A percentile compares a stretch with the other conserved stretches of the same genome.
phyloP scores from a whole-genome alignment of 2,329 filamentous ascomycete species.

The Botrytis cinerea region DNA sequence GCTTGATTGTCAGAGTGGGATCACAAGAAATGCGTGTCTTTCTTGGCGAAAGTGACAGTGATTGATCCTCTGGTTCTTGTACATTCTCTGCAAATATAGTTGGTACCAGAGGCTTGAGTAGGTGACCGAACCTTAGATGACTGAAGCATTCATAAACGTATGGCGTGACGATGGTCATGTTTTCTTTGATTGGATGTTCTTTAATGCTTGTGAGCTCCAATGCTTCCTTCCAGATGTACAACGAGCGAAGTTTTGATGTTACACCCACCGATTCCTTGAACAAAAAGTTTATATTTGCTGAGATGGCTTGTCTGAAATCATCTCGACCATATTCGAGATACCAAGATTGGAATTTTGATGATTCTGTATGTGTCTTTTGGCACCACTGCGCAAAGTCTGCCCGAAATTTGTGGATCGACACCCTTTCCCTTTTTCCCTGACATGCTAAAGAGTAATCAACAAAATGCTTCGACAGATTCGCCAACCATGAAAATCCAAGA shows the following conservation, averaged over 20 bases:
- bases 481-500: conserved; percentile 68
- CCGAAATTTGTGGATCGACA: conserved; percentile 60
- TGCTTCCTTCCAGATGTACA: conserved; percentile 45
- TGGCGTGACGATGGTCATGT: conserved; percentile 66
- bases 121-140: conserved; percentile 59
- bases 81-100: conserved; percentile 33
- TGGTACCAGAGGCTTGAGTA: conserved; percentile 48
- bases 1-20: too few species aligned
- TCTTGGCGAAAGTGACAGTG: conserved; percentile 5
- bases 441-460: conserved; percentile 57
- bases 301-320: conserved; percentile 66
- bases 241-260: conserved; percentile 32
- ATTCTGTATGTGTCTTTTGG: conserved; percentile 45
- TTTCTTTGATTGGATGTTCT: conserved; percentile 34
- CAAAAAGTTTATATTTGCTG: conserved; percentile 63
- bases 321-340: conserved; percentile 48
- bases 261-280: conserved; percentile 61
- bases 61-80: conserved; percentile 30
- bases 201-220: conserved; percentile 39
- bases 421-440: conserved; percentile 34
- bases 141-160: conserved; percentile 67
- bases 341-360: conserved; percentile 56
- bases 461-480: conserved; percentile 69
- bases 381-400: conserved; percentile 61
- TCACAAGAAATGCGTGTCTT: conserved; percentile 9